Base-by-base conservation (phyloP, 2,329 filamentous ascomycete genomes). In the Clarireedia sp. region DNA sequence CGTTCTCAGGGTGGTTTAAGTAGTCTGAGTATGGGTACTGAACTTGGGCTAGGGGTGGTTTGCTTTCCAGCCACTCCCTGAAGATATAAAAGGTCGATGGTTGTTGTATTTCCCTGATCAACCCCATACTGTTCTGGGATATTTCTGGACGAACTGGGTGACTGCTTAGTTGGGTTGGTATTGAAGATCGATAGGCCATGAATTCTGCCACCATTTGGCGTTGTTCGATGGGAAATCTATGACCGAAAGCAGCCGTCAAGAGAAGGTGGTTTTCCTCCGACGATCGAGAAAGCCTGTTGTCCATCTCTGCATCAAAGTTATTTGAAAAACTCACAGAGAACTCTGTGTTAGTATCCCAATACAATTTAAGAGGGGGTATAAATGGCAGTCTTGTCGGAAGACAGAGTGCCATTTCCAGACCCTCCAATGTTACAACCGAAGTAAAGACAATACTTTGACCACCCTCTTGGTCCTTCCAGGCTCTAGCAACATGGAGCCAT, bases 381-480 rank as follows among this genome's bases (percentile, higher is more conserved):
- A 21, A 3, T 9, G 62, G 63, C 6, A 65, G 19, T 23, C 41
- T 44, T 12, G 57, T 46, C 2, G 66, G 66, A 7, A 68, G 51
- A 45, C 56, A 56, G 1, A 65, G 41, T 3, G 58, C 21, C 21
- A 64, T 49, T 3, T 58, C 47, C 9, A 62, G 12, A 23, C 48
- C 55, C 14, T 55, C 55, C 17, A 62, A 21, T 36, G 33, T 48
- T 14, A 56, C 26, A 8, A 36, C 7, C 6, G 36, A 53, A 29
- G 36, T 45, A 41, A 16, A 40, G 29, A 43, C 21, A 14, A 26
- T 36, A 78, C 76, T 47, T 71, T 67, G 62, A 83, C 86, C 82
- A 92, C 88, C 14, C 80, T 73, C 64, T 94, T 89, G 12, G 90
- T 73, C 0, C 65, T 64, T 26, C 67, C 70, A 71, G n/a, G 56